phyloP scores from a whole-genome alignment of 2,329 filamentous ascomycete genomes.

The Ceratocystis huliohia region DNA sequence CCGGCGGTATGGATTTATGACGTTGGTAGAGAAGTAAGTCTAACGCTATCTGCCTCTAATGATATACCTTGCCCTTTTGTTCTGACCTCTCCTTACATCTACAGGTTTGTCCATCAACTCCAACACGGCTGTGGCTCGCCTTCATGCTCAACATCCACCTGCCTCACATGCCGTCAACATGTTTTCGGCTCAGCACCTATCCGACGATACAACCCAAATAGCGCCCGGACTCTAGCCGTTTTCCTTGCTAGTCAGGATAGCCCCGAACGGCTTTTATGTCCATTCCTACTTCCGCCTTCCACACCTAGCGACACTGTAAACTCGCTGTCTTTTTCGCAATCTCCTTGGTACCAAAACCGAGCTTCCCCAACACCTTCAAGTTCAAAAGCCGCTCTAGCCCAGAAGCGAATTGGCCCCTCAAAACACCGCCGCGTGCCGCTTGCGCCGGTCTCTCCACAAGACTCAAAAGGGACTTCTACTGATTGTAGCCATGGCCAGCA shows the following conservation, averaged over 20 bases:
- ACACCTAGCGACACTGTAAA: slow-evolving; percentile 35
- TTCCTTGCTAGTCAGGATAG: slow-evolving; percentile 72
- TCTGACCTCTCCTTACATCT: slow-evolving; percentile 12
- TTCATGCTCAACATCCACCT: slow-evolving; percentile 61
- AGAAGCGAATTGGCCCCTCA: slow-evolving; percentile 13
- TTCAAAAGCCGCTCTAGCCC: slow-evolving; percentile 8
- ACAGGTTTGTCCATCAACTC: slow-evolving; percentile 68
- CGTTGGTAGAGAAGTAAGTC: slow-evolving; percentile 52
- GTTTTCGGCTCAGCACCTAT: slow-evolving; percentile 54
- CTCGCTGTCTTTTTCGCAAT: slow-evolving; percentile 34
- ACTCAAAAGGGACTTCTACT: slow-evolving; percentile 6
- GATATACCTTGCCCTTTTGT: slow-evolving; percentile 20
- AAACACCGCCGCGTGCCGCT: slow-evolving; percentile 3
- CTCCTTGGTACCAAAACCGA: slow-evolving; percentile 17
- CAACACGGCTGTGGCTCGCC: slow-evolving; percentile 62
- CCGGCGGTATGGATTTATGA: slow-evolving; percentile 51
- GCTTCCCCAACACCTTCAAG: neutral
- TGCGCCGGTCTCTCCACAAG: neutral
- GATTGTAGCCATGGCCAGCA: neutral
- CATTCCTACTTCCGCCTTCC: slow-evolving; percentile 33
- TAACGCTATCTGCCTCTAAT: neutral
- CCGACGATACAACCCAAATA: slow-evolving; percentile 67
- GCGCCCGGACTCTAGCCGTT: slow-evolving; percentile 67
- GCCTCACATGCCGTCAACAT: slow-evolving; percentile 64
- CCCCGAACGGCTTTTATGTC: slow-evolving; percentile 57